Percentiles rank a stretch among this genome's conserved stretches.
Evolutionary conservation across 2,329 filamentous ascomycete species (phyloP).

Genomic region (Drechslerella stenobrocha): DNA sequence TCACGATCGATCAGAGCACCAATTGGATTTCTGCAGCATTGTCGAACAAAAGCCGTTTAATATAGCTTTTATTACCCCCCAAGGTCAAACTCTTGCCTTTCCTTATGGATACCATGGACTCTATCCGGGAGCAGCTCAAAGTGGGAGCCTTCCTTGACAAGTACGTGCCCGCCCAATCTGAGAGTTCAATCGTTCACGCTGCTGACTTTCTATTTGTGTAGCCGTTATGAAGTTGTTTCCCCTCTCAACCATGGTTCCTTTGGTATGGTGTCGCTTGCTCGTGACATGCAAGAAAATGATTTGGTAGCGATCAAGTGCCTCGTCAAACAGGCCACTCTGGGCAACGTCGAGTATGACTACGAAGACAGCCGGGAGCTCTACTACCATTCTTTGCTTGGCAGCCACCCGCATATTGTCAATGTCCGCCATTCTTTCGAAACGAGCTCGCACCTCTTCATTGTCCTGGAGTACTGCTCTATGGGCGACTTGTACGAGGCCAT

Average conservation of each 20-base stretch:
- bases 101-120: conserved; percentile 67
- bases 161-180: conserved; percentile 49
- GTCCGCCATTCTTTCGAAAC: conserved; percentile 90
- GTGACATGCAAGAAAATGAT: conserved; percentile 73
- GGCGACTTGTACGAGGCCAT: conserved; percentile 98
- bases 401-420: conserved; percentile 91
- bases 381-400: conserved; percentile 76
- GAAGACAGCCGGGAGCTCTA: conserved; percentile 67
- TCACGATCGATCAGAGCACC: conserved; percentile 48
- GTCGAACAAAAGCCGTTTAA: conserved; percentile 29
- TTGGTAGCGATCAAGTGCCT: conserved; percentile 95
- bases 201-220: conserved; percentile 25
- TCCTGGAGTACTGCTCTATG: conserved; percentile 91
- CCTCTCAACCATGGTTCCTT: conserved; percentile 98
- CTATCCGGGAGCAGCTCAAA: conserved; percentile 79
- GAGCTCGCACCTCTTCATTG: conserved; percentile 82
- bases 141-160: conserved; percentile 79
- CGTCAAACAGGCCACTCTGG: conserved; percentile 73
- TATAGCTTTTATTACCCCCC: background rate
- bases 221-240: conserved; percentile 82
- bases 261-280: conserved; percentile 95
- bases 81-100: conserved; percentile 16
- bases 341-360: conserved; percentile 67
- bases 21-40: conserved; percentile 30
- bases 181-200: conserved; percentile 9